Conservation (phyloP, 2,329 filamentous ascomycete species). For the Trichoderma lentiforme region DNA sequence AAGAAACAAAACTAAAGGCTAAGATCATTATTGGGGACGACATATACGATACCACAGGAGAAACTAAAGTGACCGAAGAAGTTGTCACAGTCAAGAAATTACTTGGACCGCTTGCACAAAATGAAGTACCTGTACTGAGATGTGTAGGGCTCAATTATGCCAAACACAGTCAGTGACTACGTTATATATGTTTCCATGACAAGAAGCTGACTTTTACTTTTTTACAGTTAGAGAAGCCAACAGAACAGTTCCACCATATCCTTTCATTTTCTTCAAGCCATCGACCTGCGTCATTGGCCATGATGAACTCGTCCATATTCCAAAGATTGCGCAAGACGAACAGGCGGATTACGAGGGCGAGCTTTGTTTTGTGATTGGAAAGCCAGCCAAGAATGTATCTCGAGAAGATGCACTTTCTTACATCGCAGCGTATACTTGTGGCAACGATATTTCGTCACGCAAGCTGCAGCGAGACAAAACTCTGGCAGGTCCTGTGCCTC, state of each 20-base stretch:
- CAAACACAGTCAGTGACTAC: slow-evolving; percentile 45
- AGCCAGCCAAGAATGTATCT: slow-evolving; percentile 47
- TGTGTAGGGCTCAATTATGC: slow-evolving; percentile 60
- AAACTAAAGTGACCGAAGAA: slow-evolving; percentile 51
- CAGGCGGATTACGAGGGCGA: slow-evolving; percentile 50
- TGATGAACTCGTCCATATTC: slow-evolving; percentile 40
- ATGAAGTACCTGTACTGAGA: slow-evolving; percentile 53
- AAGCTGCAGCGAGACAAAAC: slow-evolving; percentile 50
- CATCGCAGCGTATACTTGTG: slow-evolving; percentile 51
- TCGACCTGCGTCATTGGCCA: slow-evolving; percentile 38
- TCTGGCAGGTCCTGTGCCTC: slow-evolving; percentile 49
- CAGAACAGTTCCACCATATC: slow-evolving; percentile 47
- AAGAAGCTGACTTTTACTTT: not conserved
- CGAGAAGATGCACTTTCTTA: slow-evolving; percentile 44
- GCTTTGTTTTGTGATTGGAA: slow-evolving; percentile 46
- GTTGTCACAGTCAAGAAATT: slow-evolving; percentile 51
- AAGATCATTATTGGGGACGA: slow-evolving; percentile 50
- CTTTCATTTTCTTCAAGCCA: slow-evolving; percentile 51
- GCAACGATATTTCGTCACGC: slow-evolving; percentile 54
- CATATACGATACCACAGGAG: slow-evolving; percentile 44
- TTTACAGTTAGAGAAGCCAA: slow-evolving; percentile 48
- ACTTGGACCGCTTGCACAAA: slow-evolving; percentile 48
- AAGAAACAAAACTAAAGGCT: slow-evolving; percentile 47
- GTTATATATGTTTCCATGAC: not conserved
- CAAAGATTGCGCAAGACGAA: slow-evolving; percentile 46